Percentiles rank a stretch among this genome's conserved stretches.
phyloP scores from a whole-genome alignment of 2,329 filamentous ascomycete species.

The Neonectria coccinea region DNA sequence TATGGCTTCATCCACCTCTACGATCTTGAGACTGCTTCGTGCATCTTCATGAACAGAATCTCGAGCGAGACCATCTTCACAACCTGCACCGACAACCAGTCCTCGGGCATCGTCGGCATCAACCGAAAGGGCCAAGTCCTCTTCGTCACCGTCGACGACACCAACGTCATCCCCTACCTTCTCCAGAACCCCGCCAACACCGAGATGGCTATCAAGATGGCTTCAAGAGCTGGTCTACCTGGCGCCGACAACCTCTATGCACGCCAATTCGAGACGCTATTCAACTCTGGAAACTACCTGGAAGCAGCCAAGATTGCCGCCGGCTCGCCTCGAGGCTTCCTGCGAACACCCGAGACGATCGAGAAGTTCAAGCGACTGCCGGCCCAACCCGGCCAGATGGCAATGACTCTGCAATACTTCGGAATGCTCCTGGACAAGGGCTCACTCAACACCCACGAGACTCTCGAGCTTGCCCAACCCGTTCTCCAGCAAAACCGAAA shows the following conservation, averaged over 20 bases:
- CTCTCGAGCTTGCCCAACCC: constrained; percentile 90
- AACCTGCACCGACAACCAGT: constrained; percentile 84
- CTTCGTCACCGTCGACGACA: constrained; percentile 92
- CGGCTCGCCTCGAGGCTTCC: constrained; percentile 94
- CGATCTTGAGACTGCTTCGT: constrained; percentile 93
- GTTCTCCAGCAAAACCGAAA: constrained; percentile 95
- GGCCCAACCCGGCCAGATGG: constrained; percentile 85
- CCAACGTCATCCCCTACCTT: constrained; percentile 90
- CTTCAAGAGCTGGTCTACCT: constrained; percentile 91
- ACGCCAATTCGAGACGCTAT: constrained; percentile 90
- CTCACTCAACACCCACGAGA: constrained; percentile 90
- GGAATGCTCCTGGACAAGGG: constrained; percentile 98
- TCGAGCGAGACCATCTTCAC: constrained; percentile 99
- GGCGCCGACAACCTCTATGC: constrained; percentile 94
- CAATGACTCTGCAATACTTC: constrained; percentile 96
- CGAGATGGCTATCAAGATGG: constrained; percentile 93
- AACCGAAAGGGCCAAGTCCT: constrained; percentile 98
- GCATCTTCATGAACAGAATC: constrained; percentile 99
- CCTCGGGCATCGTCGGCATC: constrained; percentile 90
- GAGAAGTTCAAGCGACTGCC: constrained; percentile 93
- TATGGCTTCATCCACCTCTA: constrained; percentile 99
- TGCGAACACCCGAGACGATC: constrained; percentile 94
- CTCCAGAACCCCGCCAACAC: constrained; percentile 96
- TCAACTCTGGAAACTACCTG: constrained; percentile 81
- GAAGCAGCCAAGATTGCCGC: constrained; percentile 96